A percentile compares a stretch with the other conserved stretches of the same genome.
Evolutionary conservation across 768 basidiomycete species (phyloP).

Genomic region (Zangia roseola): DNA sequence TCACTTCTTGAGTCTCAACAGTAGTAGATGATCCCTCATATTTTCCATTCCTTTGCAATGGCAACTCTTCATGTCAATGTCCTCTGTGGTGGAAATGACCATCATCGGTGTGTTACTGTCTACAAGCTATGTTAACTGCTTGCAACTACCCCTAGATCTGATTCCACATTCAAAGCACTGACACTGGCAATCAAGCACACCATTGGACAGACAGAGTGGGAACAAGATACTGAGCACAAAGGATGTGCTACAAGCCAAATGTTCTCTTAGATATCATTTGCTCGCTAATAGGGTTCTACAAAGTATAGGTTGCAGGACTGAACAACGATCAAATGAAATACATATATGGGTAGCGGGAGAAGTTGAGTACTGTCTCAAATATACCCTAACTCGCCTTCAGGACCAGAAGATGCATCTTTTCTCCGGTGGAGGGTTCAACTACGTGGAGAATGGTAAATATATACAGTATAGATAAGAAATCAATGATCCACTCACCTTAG

Average conservation of each 20-base stretch:
- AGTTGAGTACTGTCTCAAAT: slow-evolving; percentile 2
- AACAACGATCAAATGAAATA: slow-evolving; percentile 13
- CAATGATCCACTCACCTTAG: slow-evolving; percentile 54
- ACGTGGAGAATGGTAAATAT: slow-evolving; percentile 5
- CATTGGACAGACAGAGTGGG: slow-evolving; percentile 84
- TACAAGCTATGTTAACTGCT: background rate
- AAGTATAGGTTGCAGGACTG: no score
- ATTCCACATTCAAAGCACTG: slow-evolving; percentile 97
- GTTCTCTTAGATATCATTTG: background rate
- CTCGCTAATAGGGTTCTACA: no score
- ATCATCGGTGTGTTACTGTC: slow-evolving; percentile 71
- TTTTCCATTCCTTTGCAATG: slow-evolving; percentile 98
- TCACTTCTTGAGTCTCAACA: no score
- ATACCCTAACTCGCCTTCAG: slow-evolving; percentile 21
- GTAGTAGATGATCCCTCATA: slow-evolving; percentile 99
- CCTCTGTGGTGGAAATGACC: slow-evolving; percentile 93
- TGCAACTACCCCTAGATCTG: slow-evolving; percentile 55
- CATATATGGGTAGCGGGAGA: slow-evolving; percentile 14
- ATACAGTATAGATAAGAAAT: background rate
- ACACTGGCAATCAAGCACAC: slow-evolving; percentile 95
- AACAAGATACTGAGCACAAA: slow-evolving; percentile 95
- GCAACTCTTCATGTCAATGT: slow-evolving; percentile 95
- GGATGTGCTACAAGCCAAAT: slow-evolving; percentile 65
- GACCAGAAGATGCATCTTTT: slow-evolving; percentile 83
- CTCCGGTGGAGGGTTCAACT: slow-evolving; percentile 84